A percentile compares a stretch with the other conserved stretches of the same genome.
Conservation (phyloP, 768 basidiomycete species). For the Termitomyces bulborhizus region DNA sequence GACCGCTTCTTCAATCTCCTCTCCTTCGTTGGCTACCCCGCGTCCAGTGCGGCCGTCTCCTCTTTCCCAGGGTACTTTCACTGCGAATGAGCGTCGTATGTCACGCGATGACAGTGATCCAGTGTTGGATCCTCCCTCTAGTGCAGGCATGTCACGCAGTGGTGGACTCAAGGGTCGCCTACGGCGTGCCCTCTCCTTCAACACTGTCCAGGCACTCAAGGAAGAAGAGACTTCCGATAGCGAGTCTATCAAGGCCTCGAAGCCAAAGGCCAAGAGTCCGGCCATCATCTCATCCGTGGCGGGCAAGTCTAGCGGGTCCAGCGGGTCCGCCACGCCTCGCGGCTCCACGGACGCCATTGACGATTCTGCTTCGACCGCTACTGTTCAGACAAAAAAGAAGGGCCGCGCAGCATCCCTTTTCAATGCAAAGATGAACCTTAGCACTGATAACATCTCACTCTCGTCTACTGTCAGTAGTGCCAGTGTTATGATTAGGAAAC, state of each 20-base stretch:
- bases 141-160: constrained; percentile 38
- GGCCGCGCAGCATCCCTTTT: constrained; percentile 72
- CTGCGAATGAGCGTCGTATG: constrained; percentile 67
- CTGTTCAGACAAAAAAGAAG: constrained; percentile 60
- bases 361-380: constrained; percentile 36
- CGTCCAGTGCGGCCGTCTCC: constrained; percentile 57
- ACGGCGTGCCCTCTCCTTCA: constrained; percentile 67
- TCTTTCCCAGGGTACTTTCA: constrained; percentile 58
- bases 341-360: constrained; percentile 27
- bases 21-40: constrained; percentile 24
- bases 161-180: constrained; percentile 75
- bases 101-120: constrained; percentile 74
- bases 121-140: constrained; percentile 38
- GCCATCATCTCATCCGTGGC: constrained; percentile 22
- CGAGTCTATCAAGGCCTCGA: constrained; percentile 33
- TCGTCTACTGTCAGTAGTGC: constrained; percentile 93
- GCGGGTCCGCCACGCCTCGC: constrained; percentile 11
- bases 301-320: constrained; percentile 16
- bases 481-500: constrained; percentile 94
- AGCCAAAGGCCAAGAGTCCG: constrained; percentile 28
- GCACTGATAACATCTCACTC: constrained; percentile 93
- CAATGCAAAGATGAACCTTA: constrained; percentile 82
- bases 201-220: constrained; percentile 49
- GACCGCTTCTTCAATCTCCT: constrained; percentile 24
- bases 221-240: constrained; percentile 49